phyloP scores from a whole-genome alignment of 179 eudicot genomes.

The Nepenthes alata region DNA sequence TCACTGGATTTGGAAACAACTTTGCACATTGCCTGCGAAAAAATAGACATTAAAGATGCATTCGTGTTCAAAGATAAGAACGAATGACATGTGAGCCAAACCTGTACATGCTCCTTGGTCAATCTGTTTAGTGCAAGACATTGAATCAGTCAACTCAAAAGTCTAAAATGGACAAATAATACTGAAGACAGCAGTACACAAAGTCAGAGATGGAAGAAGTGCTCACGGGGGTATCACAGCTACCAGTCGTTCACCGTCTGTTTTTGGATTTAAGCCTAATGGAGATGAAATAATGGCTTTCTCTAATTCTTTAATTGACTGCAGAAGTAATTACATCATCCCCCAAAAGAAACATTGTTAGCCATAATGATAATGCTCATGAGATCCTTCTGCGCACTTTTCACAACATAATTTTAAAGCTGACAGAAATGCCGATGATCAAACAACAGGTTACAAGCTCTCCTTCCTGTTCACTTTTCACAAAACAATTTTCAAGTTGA shows the following conservation, averaged over 20 bases:
- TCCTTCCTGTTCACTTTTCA: neutral
- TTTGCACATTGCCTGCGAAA: slow-evolving; percentile 63
- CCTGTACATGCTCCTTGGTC: slow-evolving; percentile 88
- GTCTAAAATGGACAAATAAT: neutral
- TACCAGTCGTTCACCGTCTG: slow-evolving; percentile 58
- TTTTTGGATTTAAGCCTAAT: slow-evolving; percentile 68
- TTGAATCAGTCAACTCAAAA: slow-evolving; percentile 2
- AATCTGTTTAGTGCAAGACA: slow-evolving; percentile 36
- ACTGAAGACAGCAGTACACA: neutral
- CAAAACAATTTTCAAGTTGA: neutral
- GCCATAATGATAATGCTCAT: neutral
- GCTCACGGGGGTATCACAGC: slow-evolving; percentile 78
- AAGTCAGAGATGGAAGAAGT: slow-evolving; percentile 2
- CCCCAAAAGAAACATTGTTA: neutral
- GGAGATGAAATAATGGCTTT: slow-evolving; percentile 81
- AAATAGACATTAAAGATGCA: slow-evolving; percentile 1
- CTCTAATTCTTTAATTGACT: slow-evolving; percentile 77
- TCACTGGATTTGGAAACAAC: slow-evolving; percentile 79
- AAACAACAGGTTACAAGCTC: no score
- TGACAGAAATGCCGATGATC: no score
- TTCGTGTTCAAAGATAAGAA: neutral
- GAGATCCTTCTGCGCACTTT: neutral
- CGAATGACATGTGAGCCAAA: slow-evolving; percentile 11
- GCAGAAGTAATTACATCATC: slow-evolving; percentile 18
- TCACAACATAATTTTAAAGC: neutral